Base-by-base conservation (phyloP, 495 filamentous ascomycete species). In the Podospora pseudoanserina region DNA sequence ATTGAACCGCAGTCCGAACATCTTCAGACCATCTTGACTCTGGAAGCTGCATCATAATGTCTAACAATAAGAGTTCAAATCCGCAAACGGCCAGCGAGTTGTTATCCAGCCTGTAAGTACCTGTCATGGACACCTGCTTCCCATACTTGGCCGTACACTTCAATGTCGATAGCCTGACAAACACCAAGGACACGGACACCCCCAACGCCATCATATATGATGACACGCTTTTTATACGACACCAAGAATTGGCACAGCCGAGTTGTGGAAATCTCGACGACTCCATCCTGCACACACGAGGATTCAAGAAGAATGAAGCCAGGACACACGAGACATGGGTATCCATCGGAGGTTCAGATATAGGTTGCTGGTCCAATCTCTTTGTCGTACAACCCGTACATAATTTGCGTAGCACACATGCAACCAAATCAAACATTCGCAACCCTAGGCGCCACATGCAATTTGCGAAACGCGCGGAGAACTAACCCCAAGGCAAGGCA, bases 181-280 rank as follows among this genome's bases (percentile, higher is more conserved):
- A 49, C 39, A 49, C 13, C 39, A 13, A 49, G 39, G 39, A 6
- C 13, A 16, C 39, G 13, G 39, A 49, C 13, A 16, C 39, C 39
- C 9, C 9, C 39, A 49, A 11, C 39, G 3, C 11, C 55, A 5
- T 58, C 55, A 18, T 5, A 26, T 2, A 58, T 58, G 55, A 58
- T 58, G 55, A 4, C 6, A 3, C n/a, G 55, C 0, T 58, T 58
- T 26, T n/a, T 2, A 7, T 26, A 58, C 18, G 55, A 58, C 18
- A 58, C 55, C 55, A 9, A 58, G 2, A 58, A 58, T 26, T 58
- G 55, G 55, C 55, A 58, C 49, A 54, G 32, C 62, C 18, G 34
- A 54, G 34, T 53, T 1, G 9, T 27, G 3, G 32, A 54, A 16
- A 26, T 5, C 11, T 64, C 34, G 26, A 53, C 39, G 39, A 49